A percentile compares a stretch with the other conserved stretches of the same genome.
These are phyloP conservation scores for Penicillium expansum DNA, from an alignment of 2,329 filamentous ascomycete species.

Conservation along the genomic window DNA sequence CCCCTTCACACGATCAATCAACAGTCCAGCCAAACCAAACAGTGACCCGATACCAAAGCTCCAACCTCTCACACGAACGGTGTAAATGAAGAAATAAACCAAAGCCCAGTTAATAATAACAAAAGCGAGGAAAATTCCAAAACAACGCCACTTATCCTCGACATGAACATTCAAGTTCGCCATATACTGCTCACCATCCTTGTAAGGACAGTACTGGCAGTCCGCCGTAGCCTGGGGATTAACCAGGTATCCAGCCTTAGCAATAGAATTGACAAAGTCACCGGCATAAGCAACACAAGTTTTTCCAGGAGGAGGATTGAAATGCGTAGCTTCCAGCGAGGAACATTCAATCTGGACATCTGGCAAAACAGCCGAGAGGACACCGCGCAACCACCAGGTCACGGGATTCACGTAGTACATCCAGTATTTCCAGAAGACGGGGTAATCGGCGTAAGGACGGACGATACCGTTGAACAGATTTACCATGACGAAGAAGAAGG, in stretches of 20 bases:
- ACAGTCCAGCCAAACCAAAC: slow-evolving; percentile 50
- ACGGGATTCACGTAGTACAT: slow-evolving; percentile 66
- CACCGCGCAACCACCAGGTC: slow-evolving; percentile 70
- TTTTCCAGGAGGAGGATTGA: slow-evolving; percentile 62
- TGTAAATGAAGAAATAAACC: slow-evolving; percentile 76
- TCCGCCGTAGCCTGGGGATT: slow-evolving; percentile 57
- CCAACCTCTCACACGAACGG: slow-evolving; percentile 67
- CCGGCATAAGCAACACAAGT: slow-evolving; percentile 66
- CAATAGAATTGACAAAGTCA: slow-evolving; percentile 52
- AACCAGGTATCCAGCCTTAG: slow-evolving; percentile 59
- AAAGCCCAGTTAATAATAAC: slow-evolving; percentile 67
- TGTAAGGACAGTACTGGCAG: slow-evolving; percentile 71
- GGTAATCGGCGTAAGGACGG: slow-evolving; percentile 62
- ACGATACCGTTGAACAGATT: slow-evolving; percentile 75
- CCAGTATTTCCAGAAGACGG: slow-evolving; percentile 72
- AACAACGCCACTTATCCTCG: slow-evolving; percentile 67
- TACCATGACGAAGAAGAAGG: slow-evolving; percentile 80
- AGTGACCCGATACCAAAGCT: slow-evolving; percentile 64
- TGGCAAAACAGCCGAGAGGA: slow-evolving; percentile 62
- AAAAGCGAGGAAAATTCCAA: slow-evolving; percentile 71
- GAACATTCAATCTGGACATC: slow-evolving; percentile 53
- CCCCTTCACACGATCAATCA: slow-evolving; percentile 34
- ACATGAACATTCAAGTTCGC: slow-evolving; percentile 54
- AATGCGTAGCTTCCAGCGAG: slow-evolving; percentile 58
- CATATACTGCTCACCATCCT: slow-evolving; percentile 65